These are phyloP conservation scores for Pseudozyma sp. DNA, from an alignment of 1,284 basidiomycete genomes.

Conservation along the genomic window DNA sequence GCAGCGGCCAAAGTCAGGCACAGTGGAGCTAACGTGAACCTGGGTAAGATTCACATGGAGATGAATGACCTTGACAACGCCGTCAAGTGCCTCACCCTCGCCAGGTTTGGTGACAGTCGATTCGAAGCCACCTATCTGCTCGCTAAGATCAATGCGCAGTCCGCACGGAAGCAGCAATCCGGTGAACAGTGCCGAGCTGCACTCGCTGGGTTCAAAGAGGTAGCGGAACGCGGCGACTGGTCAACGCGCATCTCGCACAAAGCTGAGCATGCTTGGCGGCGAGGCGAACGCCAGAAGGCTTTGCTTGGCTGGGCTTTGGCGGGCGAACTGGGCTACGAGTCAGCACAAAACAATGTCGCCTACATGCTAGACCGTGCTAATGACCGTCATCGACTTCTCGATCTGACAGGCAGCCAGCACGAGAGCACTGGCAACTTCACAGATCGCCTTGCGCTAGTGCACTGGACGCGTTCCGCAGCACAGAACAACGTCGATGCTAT, in stretches of 20 bases:
- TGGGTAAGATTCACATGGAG: slow-evolving; percentile 80
- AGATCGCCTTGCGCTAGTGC: slow-evolving; percentile 83
- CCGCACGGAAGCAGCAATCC: slow-evolving; percentile 38
- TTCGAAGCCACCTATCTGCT: slow-evolving; percentile 59
- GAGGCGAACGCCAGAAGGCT: slow-evolving; percentile 53
- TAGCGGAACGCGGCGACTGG: slow-evolving; percentile 65
- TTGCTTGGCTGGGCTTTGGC: slow-evolving; percentile 81
- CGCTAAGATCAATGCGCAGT: slow-evolving; percentile 47
- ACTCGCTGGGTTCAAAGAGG: slow-evolving; percentile 53
- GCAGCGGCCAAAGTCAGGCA: slow-evolving; percentile 76
- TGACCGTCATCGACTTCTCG: slow-evolving; percentile 23
- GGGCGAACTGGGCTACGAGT: slow-evolving; percentile 85
- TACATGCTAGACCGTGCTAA: slow-evolving; percentile 83
- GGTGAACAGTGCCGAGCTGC: slow-evolving; percentile 47
- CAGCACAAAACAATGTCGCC: slow-evolving; percentile 95
- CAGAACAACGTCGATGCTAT: slow-evolving; percentile 95
- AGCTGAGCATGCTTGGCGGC: slow-evolving; percentile 63
- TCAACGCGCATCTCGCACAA: slow-evolving; percentile 60
- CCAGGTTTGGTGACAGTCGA: slow-evolving; percentile 34
- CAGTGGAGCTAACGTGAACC: slow-evolving; percentile 88
- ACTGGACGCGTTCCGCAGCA: slow-evolving; percentile 92
- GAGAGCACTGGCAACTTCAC: slow-evolving; percentile 64
- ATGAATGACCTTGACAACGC: slow-evolving; percentile 48
- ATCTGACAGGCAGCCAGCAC: slow-evolving; percentile 6
- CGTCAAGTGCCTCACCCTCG: slow-evolving; percentile 41